Evolutionary conservation across 139 green algal species (phyloP), one percentile per base, ranked within the genome.

Genomic region (Picochlorum sp.): DNA sequence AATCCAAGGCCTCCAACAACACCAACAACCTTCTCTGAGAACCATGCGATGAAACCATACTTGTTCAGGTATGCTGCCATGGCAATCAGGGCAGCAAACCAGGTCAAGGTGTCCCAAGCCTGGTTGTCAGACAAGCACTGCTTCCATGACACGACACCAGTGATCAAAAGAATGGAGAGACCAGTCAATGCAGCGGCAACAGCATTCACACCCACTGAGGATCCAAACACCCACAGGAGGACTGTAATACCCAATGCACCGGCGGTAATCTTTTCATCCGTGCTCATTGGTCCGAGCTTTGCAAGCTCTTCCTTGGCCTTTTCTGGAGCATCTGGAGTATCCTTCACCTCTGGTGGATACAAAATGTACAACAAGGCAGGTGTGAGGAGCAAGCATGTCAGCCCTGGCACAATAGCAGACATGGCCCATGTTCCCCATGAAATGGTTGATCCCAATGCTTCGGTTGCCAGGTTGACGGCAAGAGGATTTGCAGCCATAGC

Each of bases 401-500:
- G 62, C 56, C 92, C 93, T 2, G 94, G 94, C 32, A 97, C 90
- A 32, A 95, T 58, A 20, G 78, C 94, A 18, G 88, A 91, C 38
- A 95, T 72, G 1, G 94, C 94, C 94, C 94, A 99, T 34, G 61
- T 73, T 45, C 74, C 74, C 92, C 92, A 98, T 58, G 75, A 83
- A 80, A 99, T 98, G 65, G 81, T 88, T n/a, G 82, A 62, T 58
- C 86, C 87, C 52, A 96, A 85, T 16, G 87, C 77, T 16, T 87
- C 71, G 4, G 77, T 64, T 6, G 94, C 94, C 65, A 99, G 84
- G 83, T 98, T 96, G 16, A 97, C 94, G 4, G 87, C 81, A 62
- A 98, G 84, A 21, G 92, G 92, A 83, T 98, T 98, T 50, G 92
- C 92, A n/a, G 92, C 92, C 94, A 99, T 99, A 74, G 90, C 94